Conservation (phyloP, 1,139 yeast genomes). For the Kluyveromyces marxianus region DNA sequence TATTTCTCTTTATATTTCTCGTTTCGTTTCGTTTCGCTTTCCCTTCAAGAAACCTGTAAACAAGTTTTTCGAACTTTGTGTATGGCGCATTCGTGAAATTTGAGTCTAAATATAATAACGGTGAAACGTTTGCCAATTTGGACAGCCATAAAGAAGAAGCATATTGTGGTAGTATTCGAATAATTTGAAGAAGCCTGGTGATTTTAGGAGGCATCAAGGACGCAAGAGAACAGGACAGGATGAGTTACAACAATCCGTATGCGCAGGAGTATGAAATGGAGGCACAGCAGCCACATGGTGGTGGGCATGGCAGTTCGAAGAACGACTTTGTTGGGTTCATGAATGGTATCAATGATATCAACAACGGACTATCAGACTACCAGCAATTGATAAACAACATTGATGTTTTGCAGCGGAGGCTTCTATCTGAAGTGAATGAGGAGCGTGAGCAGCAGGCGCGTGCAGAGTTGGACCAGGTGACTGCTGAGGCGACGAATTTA, state of each 20-base stretch:
- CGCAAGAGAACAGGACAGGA: not conserved
- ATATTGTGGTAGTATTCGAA: not conserved
- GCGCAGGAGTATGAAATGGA: conserved; percentile 14
- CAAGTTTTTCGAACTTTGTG: not conserved
- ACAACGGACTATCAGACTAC: conserved; percentile 74
- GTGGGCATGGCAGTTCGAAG: conserved; percentile 8
- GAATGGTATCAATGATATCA: conserved; percentile 75
- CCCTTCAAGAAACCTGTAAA: no score
- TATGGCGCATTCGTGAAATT: not conserved
- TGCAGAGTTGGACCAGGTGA: conserved; percentile 68
- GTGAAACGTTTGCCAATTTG: not conserved
- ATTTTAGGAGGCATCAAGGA: no score
- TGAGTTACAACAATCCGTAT: conserved; percentile 16
- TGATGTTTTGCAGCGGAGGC: conserved; percentile 71
- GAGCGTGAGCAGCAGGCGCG: conserved; percentile 66
- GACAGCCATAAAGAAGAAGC: conserved; percentile 1
- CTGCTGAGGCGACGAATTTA: conserved; percentile 70
- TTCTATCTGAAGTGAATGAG: conserved; percentile 79
- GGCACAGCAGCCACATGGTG: conserved; percentile 2
- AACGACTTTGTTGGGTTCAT: conserved; percentile 71
- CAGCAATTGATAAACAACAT: conserved; percentile 70
- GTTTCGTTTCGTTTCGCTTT: no score
- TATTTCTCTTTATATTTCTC: not conserved
- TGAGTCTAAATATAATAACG: not conserved
- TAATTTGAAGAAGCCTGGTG: not conserved